Evolutionary conservation across 306 rosid species (phyloP), one percentile per base, ranked within the genome.

Genomic region (Astragalus membranaceus): DNA sequence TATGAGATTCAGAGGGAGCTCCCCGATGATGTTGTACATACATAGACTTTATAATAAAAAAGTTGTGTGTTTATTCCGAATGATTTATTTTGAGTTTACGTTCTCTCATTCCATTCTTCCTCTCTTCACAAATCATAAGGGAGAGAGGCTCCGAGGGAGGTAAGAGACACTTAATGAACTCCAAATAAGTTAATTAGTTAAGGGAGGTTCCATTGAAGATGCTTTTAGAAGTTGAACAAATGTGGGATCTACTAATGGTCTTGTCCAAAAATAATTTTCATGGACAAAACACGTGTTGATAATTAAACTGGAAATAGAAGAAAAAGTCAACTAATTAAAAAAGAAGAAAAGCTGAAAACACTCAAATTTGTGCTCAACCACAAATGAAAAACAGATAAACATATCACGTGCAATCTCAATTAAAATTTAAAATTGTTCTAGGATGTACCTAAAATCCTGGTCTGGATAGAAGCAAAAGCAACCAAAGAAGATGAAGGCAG

Each of bases 21-120:
- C 82, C 58, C 70, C 46, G 33, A 63, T 68, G 70, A 68, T 75
- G 48, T 15, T 71, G 82, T 78, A 59, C 61, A 69, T 39, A 5
- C 30, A 26, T 63, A 63, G 16, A 47, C 67, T 57, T 51, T 46
- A 64, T 47, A 63, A 71, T 70, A 42, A 64, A 65, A 64, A 8
- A n/a, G 30, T 3, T 26, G 30, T 26, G 2, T 26, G 30, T 3
- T 1, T 26, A 26, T 26, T 26, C 30, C 2, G 2, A n/a, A n/a
- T n/a, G n/a, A n/a, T n/a, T 2, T 20, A 20, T 20, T 20, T 20
- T 20, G 23, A 20, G 1, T 20, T 20, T 20, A 20, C 1, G 2
- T 20, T 2, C 23, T 20, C 2, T 20, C 1, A 20, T 20, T 20
- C 23, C 23, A 20, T 20, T 20, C n/a, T n/a, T n/a, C n/a, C n/a